Conservation (phyloP, 805 yeast genomes). For the Kuraishia ogatae region DNA sequence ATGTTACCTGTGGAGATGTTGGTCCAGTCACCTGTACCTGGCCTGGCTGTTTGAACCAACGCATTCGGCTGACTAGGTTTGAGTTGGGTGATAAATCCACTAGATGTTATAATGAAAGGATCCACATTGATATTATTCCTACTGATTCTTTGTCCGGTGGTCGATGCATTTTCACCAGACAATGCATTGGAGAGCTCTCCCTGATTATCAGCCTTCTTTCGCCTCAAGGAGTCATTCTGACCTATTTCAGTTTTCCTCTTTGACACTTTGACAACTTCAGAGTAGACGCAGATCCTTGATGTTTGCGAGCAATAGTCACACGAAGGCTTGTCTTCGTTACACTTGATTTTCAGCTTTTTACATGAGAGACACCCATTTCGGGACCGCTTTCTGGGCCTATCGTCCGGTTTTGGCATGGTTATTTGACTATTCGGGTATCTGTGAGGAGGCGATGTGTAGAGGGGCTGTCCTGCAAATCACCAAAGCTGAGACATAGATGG, state of each 20-base stretch:
- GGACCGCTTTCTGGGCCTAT: background rate
- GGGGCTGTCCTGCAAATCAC: no score
- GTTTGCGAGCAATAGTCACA: slow-evolving; percentile 1
- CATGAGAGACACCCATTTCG: slow-evolving; percentile 2
- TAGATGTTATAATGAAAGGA: no score
- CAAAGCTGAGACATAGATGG: no score
- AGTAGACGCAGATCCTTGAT: background rate
- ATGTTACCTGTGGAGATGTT: no score
- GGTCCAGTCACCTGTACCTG: no score
- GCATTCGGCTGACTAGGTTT: no score
- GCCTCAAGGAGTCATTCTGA: background rate
- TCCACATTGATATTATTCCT: no score
- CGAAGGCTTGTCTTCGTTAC: background rate
- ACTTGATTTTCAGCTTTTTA: slow-evolving; percentile 3
- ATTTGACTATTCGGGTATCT: background rate
- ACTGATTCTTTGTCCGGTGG: no score
- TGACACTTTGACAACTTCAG: background rate
- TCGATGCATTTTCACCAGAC: no score
- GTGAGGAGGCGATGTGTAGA: no score
- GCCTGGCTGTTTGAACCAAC: no score
- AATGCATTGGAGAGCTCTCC: background rate
- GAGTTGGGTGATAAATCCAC: no score
- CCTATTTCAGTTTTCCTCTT: background rate
- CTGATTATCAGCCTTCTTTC: background rate
- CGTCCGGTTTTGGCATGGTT: background rate